phyloP scores from a whole-genome alignment of 768 basidiomycete species.

The Kwoniella mangroviensis region DNA sequence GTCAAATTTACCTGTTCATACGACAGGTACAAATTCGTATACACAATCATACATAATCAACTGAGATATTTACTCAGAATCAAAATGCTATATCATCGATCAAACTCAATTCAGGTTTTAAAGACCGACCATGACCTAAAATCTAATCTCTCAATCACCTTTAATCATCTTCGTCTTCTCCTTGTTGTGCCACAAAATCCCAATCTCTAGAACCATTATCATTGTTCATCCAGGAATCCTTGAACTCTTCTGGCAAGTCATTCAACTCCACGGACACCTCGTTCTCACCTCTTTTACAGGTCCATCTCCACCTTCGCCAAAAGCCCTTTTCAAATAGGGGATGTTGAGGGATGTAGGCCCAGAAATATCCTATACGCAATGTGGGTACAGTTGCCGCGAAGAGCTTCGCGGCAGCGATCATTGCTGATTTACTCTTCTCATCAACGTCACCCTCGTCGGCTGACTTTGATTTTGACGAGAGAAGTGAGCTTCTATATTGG shows the following conservation, averaged over 20 bases:
- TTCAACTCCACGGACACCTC: neutral
- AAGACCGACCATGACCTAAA: too few species aligned
- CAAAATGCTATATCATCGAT: too few species aligned
- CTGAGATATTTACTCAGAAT: too few species aligned
- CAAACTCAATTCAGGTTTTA: too few species aligned
- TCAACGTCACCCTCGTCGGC: neutral
- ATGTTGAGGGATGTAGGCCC: neutral
- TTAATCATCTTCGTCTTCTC: neutral
- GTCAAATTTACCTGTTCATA: too few species aligned
- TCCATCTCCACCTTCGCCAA: neutral
- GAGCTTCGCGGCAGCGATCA: neutral
- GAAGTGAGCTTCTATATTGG: neutral
- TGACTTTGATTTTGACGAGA: neutral
- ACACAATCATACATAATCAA: too few species aligned
- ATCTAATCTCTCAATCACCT: neutral
- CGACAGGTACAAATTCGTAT: too few species aligned
- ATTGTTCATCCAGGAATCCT: neutral
- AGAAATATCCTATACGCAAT: neutral
- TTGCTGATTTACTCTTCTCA: neutral
- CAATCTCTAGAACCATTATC: neutral
- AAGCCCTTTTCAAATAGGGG: neutral
- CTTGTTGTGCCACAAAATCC: neutral
- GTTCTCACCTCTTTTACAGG: neutral
- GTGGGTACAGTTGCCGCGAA: neutral
- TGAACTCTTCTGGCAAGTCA: neutral